These are phyloP conservation scores for Mycosphaerella sp. DNA, from an alignment of 2,329 filamentous ascomycete genomes.

Conservation along the genomic window DNA sequence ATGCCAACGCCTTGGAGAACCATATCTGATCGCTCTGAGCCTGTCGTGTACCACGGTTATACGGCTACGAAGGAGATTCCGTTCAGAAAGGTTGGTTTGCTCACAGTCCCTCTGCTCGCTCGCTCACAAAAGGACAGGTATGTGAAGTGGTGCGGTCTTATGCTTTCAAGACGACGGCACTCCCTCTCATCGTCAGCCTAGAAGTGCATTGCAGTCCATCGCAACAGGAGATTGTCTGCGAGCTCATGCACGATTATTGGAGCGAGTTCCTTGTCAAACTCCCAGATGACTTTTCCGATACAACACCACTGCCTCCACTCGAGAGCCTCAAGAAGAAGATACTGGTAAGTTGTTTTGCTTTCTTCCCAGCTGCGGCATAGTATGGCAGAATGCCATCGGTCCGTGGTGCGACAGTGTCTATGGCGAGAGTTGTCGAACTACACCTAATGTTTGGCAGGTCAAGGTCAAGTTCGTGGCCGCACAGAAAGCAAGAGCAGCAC, in stretches of 20 bases:
- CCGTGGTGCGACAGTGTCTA: no score
- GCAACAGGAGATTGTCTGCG: conserved; percentile 82
- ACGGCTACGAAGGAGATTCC: conserved; percentile 80
- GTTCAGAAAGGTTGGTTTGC: conserved; percentile 75
- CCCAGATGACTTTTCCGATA: conserved; percentile 42
- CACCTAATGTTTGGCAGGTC: conserved; percentile 20
- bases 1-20: conserved; percentile 31
- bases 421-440: neutral
- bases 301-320: conserved; percentile 58
- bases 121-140: conserved; percentile 1
- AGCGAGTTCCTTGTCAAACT: conserved; percentile 63
- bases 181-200: conserved; percentile 85
- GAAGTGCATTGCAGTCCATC: conserved; percentile 79
- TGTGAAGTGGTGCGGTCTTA: conserved; percentile 6
- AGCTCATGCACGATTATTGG: conserved; percentile 91
- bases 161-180: conserved; percentile 18
- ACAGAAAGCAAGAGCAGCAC: conserved; percentile 27
- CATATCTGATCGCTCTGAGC: conserved; percentile 26
- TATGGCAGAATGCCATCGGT: neutral
- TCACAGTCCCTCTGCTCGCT: neutral
- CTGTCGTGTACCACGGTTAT: conserved; percentile 45
- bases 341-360: conserved; percentile 28
- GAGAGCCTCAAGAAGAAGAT: conserved; percentile 73
- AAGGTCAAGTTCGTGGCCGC: conserved; percentile 46
- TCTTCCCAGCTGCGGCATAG: neutral